Base-by-base conservation (phyloP, 768 basidiomycete species). In the Amanita muscaria region DNA sequence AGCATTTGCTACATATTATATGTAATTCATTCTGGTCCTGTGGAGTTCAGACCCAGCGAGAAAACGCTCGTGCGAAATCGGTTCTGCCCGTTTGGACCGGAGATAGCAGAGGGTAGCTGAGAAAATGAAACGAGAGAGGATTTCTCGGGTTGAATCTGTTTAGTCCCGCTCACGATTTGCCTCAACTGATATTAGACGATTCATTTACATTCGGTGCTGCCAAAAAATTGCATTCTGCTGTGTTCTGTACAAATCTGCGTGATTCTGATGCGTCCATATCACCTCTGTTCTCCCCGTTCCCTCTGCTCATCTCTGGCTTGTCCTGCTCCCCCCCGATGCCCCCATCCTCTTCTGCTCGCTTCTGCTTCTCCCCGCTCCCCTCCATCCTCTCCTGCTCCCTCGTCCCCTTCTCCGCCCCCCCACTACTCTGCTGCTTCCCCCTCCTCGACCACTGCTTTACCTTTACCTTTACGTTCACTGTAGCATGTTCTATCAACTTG, bases 191-290 rank as follows among this genome's bases (percentile, higher is more conserved):
- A n/a, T 16, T 37, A 10, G 18, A 37, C n/a, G 18, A 37, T 37
- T 18, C 15, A 18, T 37, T 18, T 18, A 37, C 36, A 37, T 37
- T 37, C 23, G 18, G 36, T n/a, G n/a, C 16, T 19, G 36, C 16
- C 3, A 37, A 19, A 37, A 37, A 37, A 22, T 37, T 37, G 15
- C n/a, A 37, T 37, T 37, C 36, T 37, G 36, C n/a, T 37, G 2
- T 18, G n/a, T 37, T 37, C 36, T 37, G 36, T n/a, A 37, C 19
- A 22, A 37, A 19, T 37, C 36, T 37, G 36, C 15, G n/a, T 35
- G 33, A 35, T 35, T 35, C 33, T 11, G 8, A 7, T 35, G 33
- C 15, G n/a, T 35, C 33, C 8, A 18, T 35, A 18, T 15, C 6
- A 18, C 33, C 33, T 35, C 33, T 11, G 33, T 15, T 18, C 36